Base-by-base conservation (phyloP, 2,329 filamentous ascomycete species). In the Hirsutella thompsonii region DNA sequence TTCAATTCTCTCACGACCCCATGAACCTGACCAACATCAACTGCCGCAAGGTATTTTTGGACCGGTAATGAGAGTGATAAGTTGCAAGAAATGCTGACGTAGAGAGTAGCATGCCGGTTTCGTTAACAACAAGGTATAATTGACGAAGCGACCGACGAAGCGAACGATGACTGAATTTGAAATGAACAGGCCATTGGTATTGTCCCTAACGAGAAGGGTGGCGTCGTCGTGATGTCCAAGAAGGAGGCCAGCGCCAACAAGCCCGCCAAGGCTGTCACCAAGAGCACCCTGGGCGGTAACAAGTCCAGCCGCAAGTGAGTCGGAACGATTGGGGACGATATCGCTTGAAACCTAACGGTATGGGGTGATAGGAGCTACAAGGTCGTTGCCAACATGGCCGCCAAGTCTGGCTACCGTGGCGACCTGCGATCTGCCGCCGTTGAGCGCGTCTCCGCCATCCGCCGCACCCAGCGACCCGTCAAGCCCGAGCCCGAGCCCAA, bases 11-110 rank as follows among this genome's bases (percentile, higher is more conserved):
- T 55, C 83, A 84, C 57, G 90, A 96, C 64, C 86, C 89, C 58
- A 70, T 95, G 55, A 98, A 96, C 79, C 69, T 96, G 68, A 75
- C 70, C 66, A 96, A 95, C 82, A 73, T 81, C 69, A 83, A 94
- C 75, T 81, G 76, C 57, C 83, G 86, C 72, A 96, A 94, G 81
- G 86, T 92, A 68, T 51, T 49, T 41, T 5, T 3, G 2, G 13
- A 8, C 4, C 28, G 23, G n/a, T n/a, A n/a, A n/a, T n/a, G n/a
- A 18, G 5, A 4, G 13, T 8, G 3, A 33, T 20, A 21, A 14
- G 13, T 14, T 4, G 8, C 20, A 4, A n/a, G 3, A 6, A 8
- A 26, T 29, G 43, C 63, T 71, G 59, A 72, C 53, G 43, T 23
- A 38, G 36, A 42, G 19, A 3, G 48, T 61, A 93, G 86, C 78